These are phyloP conservation scores for Paratrypanosoma confusum DNA, from an alignment of 208 protist species.

Conservation along the genomic window DNA sequence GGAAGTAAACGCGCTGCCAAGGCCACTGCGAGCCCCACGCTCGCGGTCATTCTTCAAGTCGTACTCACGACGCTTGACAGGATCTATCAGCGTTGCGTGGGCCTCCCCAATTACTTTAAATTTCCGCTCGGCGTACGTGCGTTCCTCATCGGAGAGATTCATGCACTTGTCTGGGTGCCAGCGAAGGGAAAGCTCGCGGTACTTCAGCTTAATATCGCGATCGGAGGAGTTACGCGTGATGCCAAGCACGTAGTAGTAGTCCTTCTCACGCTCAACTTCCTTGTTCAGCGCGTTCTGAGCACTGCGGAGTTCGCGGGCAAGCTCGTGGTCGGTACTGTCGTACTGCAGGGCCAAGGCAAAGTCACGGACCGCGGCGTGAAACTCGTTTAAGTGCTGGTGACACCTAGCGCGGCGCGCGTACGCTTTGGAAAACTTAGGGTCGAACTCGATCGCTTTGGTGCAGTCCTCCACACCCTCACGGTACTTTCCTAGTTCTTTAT, in stretches of 20 bases:
- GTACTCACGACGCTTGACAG: slow-evolving; percentile 67
- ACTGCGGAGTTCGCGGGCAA: slow-evolving; percentile 51
- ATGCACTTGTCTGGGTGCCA: slow-evolving; percentile 89
- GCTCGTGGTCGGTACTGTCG: slow-evolving; percentile 53
- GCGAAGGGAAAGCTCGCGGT: slow-evolving; percentile 78
- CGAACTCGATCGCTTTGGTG: slow-evolving; percentile 67
- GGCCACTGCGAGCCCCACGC: slow-evolving; percentile 19
- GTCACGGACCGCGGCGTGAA: slow-evolving; percentile 69
- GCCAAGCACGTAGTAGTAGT: slow-evolving; percentile 83
- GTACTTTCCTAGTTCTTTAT: slow-evolving; percentile 81
- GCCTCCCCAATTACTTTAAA: slow-evolving; percentile 87
- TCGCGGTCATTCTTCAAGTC: slow-evolving; percentile 64
- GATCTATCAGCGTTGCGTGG: slow-evolving; percentile 64
- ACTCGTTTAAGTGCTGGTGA: slow-evolving; percentile 67
- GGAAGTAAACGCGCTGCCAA: slow-evolving; percentile 19
- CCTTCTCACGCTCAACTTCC: slow-evolving; percentile 75
- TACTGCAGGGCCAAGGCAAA: slow-evolving; percentile 74
- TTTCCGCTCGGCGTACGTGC: slow-evolving; percentile 69
- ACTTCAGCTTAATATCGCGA: slow-evolving; percentile 77
- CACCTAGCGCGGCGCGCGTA: slow-evolving; percentile 83
- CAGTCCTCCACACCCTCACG: slow-evolving; percentile 83
- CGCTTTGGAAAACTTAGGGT: slow-evolving; percentile 81
- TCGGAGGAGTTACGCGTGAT: slow-evolving; percentile 49
- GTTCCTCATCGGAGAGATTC: slow-evolving; percentile 43
- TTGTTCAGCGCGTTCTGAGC: slow-evolving; percentile 58